Conservation (phyloP, 805 yeast species). For the Myxozyma kluyveri region DNA sequence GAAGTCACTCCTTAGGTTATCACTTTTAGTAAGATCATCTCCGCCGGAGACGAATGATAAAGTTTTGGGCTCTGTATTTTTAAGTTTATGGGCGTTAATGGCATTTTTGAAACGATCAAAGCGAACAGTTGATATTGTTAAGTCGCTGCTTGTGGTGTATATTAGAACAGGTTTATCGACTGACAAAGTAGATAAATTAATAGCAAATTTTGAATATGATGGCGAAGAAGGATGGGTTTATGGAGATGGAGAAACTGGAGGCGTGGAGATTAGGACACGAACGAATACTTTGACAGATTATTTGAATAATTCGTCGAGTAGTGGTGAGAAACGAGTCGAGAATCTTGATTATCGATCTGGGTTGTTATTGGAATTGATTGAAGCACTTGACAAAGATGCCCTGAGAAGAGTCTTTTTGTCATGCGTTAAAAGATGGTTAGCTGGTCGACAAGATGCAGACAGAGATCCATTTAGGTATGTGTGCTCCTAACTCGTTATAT, state of each 20-base stretch:
- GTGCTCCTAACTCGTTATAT: background rate
- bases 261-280: slow-evolving; percentile 32
- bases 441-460: slow-evolving; percentile 10
- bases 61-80: slow-evolving; percentile 7
- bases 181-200: slow-evolving; percentile 39
- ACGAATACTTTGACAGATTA: background rate
- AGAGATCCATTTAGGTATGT: slow-evolving; percentile 26
- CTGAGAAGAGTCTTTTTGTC: slow-evolving; percentile 48
- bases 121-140: slow-evolving; percentile 17
- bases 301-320: background rate
- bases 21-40: slow-evolving; percentile 11
- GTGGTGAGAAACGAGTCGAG: slow-evolving; percentile 10
- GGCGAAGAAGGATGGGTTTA: slow-evolving; percentile 36
- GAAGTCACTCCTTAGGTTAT: slow-evolving; percentile 23
- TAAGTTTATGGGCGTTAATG: slow-evolving; percentile 22
- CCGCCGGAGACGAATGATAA: slow-evolving; percentile 8
- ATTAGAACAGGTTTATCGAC: slow-evolving; percentile 29
- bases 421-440: slow-evolving; percentile 62
- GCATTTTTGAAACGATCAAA: slow-evolving; percentile 20
- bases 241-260: slow-evolving; percentile 34
- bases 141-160: slow-evolving; percentile 21
- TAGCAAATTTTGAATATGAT: slow-evolving; percentile 37
- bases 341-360: slow-evolving; percentile 16
- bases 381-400: slow-evolving; percentile 42
- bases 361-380: slow-evolving; percentile 37